phyloP scores from a whole-genome alignment of 257 asterid species.

The Mentha longifolia region DNA sequence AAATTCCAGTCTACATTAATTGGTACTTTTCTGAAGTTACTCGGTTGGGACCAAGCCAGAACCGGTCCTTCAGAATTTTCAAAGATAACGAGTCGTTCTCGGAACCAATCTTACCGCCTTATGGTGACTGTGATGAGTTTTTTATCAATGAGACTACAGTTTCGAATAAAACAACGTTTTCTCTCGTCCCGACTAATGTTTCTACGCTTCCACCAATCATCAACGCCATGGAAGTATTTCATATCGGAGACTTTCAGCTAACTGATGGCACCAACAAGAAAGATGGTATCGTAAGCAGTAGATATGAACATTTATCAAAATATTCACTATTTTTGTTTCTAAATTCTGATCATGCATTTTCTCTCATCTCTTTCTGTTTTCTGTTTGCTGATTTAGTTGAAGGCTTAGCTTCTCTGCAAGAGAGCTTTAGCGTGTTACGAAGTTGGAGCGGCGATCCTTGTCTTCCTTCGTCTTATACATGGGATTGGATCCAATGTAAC shows the following conservation, averaged over 20 bases:
- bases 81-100: slow-evolving; percentile 31
- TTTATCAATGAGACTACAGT: slow-evolving; percentile 25
- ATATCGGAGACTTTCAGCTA: slow-evolving; percentile 35
- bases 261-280: slow-evolving; percentile 43
- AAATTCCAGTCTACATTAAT: slow-evolving; percentile 40
- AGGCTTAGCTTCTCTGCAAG: slow-evolving; percentile 48
- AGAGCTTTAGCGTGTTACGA: slow-evolving; percentile 39
- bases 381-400: slow-evolving; percentile 35
- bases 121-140: slow-evolving; percentile 26
- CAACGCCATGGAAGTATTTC: slow-evolving; percentile 61
- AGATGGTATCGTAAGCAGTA: no score
- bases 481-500: slow-evolving; percentile 68
- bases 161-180: slow-evolving; percentile 38
- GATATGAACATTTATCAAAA: no score
- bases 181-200: slow-evolving; percentile 41
- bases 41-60: slow-evolving; percentile 34
- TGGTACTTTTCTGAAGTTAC: slow-evolving; percentile 59
- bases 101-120: slow-evolving; percentile 44
- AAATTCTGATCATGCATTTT: background rate
- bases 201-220: slow-evolving; percentile 70
- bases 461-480: slow-evolving; percentile 61
- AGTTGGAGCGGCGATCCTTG: slow-evolving; percentile 77
- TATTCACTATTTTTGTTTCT: no score
- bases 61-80: slow-evolving; percentile 47
- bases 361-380: no score